Base-by-base conservation (phyloP, 768 basidiomycete genomes). In the Tulasnella sp. region DNA sequence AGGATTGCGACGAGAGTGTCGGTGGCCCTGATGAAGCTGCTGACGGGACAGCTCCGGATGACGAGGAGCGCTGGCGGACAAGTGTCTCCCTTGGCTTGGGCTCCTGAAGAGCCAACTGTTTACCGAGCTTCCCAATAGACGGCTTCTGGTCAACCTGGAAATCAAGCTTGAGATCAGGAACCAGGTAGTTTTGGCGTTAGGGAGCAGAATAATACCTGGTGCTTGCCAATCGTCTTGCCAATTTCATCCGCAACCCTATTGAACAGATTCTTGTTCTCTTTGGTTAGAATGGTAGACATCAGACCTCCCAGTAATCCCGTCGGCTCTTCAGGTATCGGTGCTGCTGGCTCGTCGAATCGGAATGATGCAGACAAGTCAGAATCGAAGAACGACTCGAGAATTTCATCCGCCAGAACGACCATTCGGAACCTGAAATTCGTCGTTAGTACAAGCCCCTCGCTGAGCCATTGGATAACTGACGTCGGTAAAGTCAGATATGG, bases 321-420 rank as follows among this genome's bases (percentile, higher is more conserved):
- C 74, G 86, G 83, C 88, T 90, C 82, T 87, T 90, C 72, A 1
- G 91, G 88, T 24, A 92, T 86, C 82, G 93, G 95, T 84, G 91
- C 88, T 79, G 94, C 92, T 0, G 91, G 90, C 40, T 83, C 88
- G 79, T 94, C 92, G 46, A 98, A 88, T 82, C 91, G 90, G 90
- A 98, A 99, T 2, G 96, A 96, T 0, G 90, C 91, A 0, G 95
- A 92, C 81, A 99, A 88, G 85, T 99, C 98, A 0, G 93, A 91
- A 84, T 96, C 96, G 83, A 98, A 99, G 89, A 99, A 99, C 1
- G 94, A 93, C 85, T 99, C 98, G 37, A 99, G 90, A 40, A 99
- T 89, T 85, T 98, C 97, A 83, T 99, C 98, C 0, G 97, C 97
- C 12, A 99, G 89, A 6, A 99, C 94, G 58, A 99, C 97, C 98